Percentiles rank a stretch among this genome's conserved stretches.
phyloP scores from a whole-genome alignment of 2,329 filamentous ascomycete genomes.

The Colletotrichum trifolii region DNA sequence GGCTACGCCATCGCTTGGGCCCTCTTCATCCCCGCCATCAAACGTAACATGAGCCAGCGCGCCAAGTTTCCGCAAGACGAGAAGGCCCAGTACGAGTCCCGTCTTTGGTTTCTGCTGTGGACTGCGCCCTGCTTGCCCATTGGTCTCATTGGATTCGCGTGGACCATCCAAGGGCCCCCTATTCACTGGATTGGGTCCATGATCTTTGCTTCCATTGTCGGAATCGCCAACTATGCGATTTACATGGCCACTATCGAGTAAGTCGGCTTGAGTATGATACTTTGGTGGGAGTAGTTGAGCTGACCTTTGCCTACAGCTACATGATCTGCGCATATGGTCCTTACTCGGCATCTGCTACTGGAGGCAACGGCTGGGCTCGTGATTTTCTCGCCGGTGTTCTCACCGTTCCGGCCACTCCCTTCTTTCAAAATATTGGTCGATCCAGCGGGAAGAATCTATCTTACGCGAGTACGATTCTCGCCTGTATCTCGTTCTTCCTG shows the following conservation, averaged over 20 bases:
- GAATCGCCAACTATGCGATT: constrained; percentile 78
- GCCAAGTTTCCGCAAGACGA: constrained; percentile 63
- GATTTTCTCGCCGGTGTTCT: constrained; percentile 80
- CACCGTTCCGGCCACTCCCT: constrained; percentile 74
- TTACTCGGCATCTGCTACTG: constrained; percentile 79
- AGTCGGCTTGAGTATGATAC: too few species aligned
- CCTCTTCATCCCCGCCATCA: constrained; percentile 68
- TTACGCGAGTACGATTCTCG: constrained; percentile 72
- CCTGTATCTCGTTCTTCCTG: constrained; percentile 69
- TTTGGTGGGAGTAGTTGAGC: too few species aligned
- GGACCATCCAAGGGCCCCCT: constrained; percentile 72
- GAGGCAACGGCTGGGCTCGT: constrained; percentile 79
- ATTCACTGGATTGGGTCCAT: constrained; percentile 76
- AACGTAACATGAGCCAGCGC: constrained; percentile 62
- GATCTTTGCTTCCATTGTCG: constrained; percentile 73
- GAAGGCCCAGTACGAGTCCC: constrained; percentile 75
- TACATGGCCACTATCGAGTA: constrained; percentile 80
- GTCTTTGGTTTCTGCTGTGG: constrained; percentile 73
- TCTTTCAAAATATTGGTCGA: constrained; percentile 67
- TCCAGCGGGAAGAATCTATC: constrained; percentile 62
- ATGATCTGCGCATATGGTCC: constrained; percentile 80
- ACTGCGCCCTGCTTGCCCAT: constrained; percentile 70
- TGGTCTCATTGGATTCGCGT: constrained; percentile 77
- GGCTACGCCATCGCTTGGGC: constrained; percentile 74
- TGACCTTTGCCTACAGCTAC: constrained; percentile 53